A percentile compares a stretch with the other conserved stretches of the same genome.
Evolutionary conservation across 495 filamentous ascomycete genomes (phyloP).

Genomic region (Opeltia flavorubescens): DNA sequence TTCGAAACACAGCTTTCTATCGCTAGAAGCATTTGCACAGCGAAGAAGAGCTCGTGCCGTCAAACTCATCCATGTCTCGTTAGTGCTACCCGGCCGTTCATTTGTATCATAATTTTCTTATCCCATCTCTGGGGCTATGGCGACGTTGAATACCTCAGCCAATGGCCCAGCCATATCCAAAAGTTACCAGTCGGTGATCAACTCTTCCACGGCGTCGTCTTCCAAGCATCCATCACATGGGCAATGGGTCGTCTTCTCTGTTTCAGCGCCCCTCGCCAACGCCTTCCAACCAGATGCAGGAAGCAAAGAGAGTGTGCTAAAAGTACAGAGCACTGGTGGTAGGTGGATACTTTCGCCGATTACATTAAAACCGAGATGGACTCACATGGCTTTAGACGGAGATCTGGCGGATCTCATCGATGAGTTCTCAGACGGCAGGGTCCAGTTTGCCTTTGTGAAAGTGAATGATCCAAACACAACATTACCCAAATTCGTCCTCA

Average conservation of each 20-base stretch:
- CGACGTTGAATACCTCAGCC: slow-evolving; percentile 77
- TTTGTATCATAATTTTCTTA: not conserved
- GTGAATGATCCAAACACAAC: slow-evolving; percentile 88
- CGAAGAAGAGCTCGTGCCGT: too few relatives aligned
- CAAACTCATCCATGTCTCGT: too few relatives aligned
- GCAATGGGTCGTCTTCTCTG: slow-evolving; percentile 85
- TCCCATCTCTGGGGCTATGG: slow-evolving; percentile 44
- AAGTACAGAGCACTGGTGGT: slow-evolving; percentile 87
- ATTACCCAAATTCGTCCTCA: slow-evolving; percentile 82
- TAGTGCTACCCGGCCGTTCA: too few relatives aligned
- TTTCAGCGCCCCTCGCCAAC: slow-evolving; percentile 76
- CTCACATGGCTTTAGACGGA: slow-evolving; percentile 48
- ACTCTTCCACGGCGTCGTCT: slow-evolving; percentile 49
- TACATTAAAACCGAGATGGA: slow-evolving; percentile 3
- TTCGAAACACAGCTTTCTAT: too few relatives aligned
- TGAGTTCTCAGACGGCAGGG: slow-evolving; percentile 89
- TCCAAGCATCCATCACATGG: slow-evolving; percentile 56
- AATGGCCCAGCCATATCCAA: slow-evolving; percentile 85
- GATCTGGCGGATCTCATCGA: slow-evolving; percentile 92
- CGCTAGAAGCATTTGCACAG: too few relatives aligned
- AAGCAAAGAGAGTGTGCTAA: slow-evolving; percentile 83
- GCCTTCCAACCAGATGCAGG: slow-evolving; percentile 74
- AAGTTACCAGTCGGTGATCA: slow-evolving; percentile 81
- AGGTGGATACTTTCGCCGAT: slow-evolving; percentile 17
- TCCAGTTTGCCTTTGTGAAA: slow-evolving; percentile 95